Conservation (phyloP, 2,329 filamentous ascomycete genomes). For the Boeremia lycopersici region DNA sequence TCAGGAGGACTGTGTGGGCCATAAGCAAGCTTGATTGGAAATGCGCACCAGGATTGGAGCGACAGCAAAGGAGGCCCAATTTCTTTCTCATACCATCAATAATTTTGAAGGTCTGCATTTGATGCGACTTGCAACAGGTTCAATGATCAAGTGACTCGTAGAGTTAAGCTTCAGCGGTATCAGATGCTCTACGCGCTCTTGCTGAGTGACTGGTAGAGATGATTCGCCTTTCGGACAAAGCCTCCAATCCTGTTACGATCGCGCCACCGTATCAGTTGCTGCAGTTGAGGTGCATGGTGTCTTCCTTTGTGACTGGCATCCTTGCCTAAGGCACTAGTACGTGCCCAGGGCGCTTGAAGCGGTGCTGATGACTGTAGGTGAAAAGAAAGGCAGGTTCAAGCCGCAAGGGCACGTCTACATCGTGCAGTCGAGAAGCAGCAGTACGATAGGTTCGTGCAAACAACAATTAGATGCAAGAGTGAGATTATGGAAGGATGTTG, state of each 20-base stretch:
- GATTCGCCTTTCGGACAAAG: background rate
- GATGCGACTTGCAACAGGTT: too few species aligned
- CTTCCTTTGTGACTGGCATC: background rate
- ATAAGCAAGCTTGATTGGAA: background rate
- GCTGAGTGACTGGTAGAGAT: background rate
- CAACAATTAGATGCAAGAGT: background rate
- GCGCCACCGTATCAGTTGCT: slow-evolving; percentile 1
- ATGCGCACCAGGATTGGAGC: background rate
- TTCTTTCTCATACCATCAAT: background rate
- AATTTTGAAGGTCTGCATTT: background rate
- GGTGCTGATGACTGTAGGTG: background rate
- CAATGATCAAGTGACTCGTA: too few species aligned
- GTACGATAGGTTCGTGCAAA: background rate
- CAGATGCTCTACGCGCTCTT: background rate
- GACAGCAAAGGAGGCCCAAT: background rate
- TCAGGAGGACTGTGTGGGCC: background rate
- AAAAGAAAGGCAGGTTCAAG: background rate
- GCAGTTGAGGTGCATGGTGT: slow-evolving; percentile 1
- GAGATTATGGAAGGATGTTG: background rate
- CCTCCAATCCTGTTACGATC: background rate
- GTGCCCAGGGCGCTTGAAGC: slow-evolving; percentile 2
- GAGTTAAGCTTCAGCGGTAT: too few species aligned
- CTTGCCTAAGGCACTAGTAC: background rate
- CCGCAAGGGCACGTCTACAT: background rate
- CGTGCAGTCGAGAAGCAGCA: background rate